A percentile compares a stretch with the other conserved stretches of the same genome.
Conservation (phyloP, 371 early-diverging fungal species). For the Amoeboradix gromovi region DNA sequence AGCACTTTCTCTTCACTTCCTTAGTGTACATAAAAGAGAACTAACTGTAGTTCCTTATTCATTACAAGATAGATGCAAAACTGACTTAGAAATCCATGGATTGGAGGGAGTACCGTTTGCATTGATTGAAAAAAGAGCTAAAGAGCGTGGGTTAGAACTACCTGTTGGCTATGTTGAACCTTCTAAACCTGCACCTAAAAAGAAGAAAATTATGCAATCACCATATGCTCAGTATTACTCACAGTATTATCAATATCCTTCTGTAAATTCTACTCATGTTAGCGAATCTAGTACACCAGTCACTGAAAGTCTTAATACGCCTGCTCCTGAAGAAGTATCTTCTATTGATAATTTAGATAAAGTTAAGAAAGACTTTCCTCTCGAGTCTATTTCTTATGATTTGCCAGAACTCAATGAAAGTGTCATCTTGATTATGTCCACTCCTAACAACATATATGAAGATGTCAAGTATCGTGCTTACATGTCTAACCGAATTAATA, state of each 20-base stretch:
- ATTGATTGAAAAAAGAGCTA: neutral
- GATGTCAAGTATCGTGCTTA: neutral
- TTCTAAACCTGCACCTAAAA: neutral
- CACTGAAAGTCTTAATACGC: neutral
- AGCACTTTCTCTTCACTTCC: constrained; percentile 62
- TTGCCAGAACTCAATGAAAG: neutral
- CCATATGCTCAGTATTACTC: neutral
- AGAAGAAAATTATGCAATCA: neutral
- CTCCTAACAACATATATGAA: neutral
- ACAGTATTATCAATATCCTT: neutral
- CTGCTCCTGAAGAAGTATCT: neutral
- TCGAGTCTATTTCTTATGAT: neutral
- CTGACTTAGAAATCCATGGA: neutral
- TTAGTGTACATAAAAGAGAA: constrained; percentile 72
- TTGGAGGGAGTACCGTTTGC: neutral
- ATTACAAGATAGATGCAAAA: neutral
- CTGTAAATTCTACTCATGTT: neutral
- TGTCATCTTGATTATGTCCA: neutral
- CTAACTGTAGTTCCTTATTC: constrained; percentile 9
- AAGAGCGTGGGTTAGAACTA: neutral
- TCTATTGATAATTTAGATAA: neutral
- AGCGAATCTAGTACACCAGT: neutral
- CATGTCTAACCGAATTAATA: neutral
- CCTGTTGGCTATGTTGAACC: neutral
- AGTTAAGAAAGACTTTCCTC: neutral